These are phyloP conservation scores for Grosmannia serpens DNA, from an alignment of 2,329 filamentous ascomycete species.

Conservation along the genomic window DNA sequence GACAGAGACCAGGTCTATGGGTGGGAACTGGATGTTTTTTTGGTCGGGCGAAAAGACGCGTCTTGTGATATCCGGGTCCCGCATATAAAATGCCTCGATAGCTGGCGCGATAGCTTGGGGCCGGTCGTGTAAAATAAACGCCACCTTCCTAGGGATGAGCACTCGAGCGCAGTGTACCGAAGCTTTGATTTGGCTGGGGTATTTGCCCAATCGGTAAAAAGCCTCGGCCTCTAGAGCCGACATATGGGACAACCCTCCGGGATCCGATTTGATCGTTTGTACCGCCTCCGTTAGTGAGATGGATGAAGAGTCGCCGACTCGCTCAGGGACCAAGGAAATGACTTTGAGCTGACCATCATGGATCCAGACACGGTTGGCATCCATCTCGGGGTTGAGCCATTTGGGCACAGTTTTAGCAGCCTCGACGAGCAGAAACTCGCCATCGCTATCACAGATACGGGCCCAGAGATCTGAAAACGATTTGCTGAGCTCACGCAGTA, in stretches of 20 bases:
- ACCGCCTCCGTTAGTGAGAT: constrained; percentile 57
- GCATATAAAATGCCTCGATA: constrained; percentile 83
- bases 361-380: constrained; percentile 83
- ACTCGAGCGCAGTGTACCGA: constrained; percentile 67
- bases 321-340: not conserved
- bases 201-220: constrained; percentile 77
- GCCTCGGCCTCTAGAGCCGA: constrained; percentile 73
- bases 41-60: constrained; percentile 42
- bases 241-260: constrained; percentile 55
- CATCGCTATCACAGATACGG: constrained; percentile 74
- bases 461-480: constrained; percentile 67
- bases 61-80: constrained; percentile 67
- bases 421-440: constrained; percentile 91
- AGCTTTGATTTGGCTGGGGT: constrained; percentile 61
- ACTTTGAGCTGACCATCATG: constrained; percentile 42
- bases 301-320: constrained; percentile 11
- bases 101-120: constrained; percentile 72
- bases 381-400: constrained; percentile 87
- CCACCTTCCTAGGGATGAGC: constrained; percentile 70
- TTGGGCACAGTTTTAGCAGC: constrained; percentile 76
- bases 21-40: constrained; percentile 43
- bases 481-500: constrained; percentile 70
- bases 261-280: constrained; percentile 42
- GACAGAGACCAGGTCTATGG: constrained; percentile 65
- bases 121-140: constrained; percentile 63